Evolutionary conservation across 495 filamentous ascomycete genomes (phyloP), one percentile per base, ranked within the genome.

Genomic region (Neurospora terricola): DNA sequence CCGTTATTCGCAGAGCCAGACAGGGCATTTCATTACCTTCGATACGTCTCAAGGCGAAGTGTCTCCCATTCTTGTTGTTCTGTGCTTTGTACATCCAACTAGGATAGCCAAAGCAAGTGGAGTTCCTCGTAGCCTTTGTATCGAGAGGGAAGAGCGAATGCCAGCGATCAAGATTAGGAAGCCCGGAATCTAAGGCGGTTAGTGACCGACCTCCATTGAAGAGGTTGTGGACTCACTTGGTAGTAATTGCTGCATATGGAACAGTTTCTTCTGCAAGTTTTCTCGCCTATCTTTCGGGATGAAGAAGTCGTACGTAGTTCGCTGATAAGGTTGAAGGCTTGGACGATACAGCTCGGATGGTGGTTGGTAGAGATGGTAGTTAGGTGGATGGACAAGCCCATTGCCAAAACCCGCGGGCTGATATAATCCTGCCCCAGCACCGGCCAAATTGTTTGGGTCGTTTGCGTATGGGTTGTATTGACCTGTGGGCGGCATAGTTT

Each of bases 71-170:
- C 76, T 92, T 93, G 76, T 87, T 91, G 3, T 92, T 96, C 71
- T 91, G 89, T n/a, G 94, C 96, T 81, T 98, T 98, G 83, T 97
- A 99, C 1, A 97, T 88, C 92, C 94, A 98, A 78, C 91, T 97
- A 6, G 89, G 88, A 79, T 92, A 96, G 11, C 93, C 93, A 82
- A 97, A 97, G 5, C 89, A 87, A 3, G 89, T 83, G 2, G 90
- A 84, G 75, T 89, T 93, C 81, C 93, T 95, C 71, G 82, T 76
- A 73, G 92, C 89, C 71, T 84, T 93, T 9, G 90, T 90, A 79
- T 98, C 94, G 70, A 99, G 82, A n/a, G 94, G 92, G 4, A 97
- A 92, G 2, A 99, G 86, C 2, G 93, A 94, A 78, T 98, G 94
- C 79, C 93, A 98, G 72, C 91, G 89, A 73, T 97, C 94, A 37